Base-by-base conservation (phyloP, 1,139 yeast species). In the Pichia sp. region DNA sequence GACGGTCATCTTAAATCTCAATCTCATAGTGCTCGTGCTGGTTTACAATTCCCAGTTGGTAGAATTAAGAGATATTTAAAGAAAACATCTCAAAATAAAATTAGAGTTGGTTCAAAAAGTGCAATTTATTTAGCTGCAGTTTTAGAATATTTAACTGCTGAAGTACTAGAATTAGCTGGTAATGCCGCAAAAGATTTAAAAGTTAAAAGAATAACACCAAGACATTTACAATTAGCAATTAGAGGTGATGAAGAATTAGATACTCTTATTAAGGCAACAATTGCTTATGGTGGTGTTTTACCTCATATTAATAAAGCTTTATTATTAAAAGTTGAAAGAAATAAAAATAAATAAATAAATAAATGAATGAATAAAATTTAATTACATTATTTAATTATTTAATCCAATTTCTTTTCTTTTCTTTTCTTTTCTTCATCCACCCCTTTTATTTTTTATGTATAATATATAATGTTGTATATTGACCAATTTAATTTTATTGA, bases 151-250 rank as follows among this genome's bases (percentile, higher is more conserved):
- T 79, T 90, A 68, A 90, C 97, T 61, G 97, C 97, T 59, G 97
- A 90, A 81, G 89, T 90, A 59, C 80, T 90, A 63, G 97, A 90
- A 76, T 83, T 90, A 76, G 97, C 97, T 56, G 97, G 97, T 78
- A 92, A 90, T 73, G 97, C 97, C 56, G 97, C 97, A 51, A 88
- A 96, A 75, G 97, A 90, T 69, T 86, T 90, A 83, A 89, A 89
- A 78, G 90, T 90, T 79, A 86, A 96, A 63, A 90, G 97, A 85
- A 90, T 90, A 66, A 89, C 92, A 61, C 97, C 97, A 73, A 89
- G 97, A 81, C 97, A 92, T 72, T 81, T 90, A 71, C 97, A 90
- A 74, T 83, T 90, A 66, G 97, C 97, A 68, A 90, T 92, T 78
- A 86, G 97, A 82, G 92, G 92, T 73, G 96, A 88, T 76, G 96